Evolutionary conservation across 1,139 yeast species (phyloP).

Genomic region (Diutina siamensis): DNA sequence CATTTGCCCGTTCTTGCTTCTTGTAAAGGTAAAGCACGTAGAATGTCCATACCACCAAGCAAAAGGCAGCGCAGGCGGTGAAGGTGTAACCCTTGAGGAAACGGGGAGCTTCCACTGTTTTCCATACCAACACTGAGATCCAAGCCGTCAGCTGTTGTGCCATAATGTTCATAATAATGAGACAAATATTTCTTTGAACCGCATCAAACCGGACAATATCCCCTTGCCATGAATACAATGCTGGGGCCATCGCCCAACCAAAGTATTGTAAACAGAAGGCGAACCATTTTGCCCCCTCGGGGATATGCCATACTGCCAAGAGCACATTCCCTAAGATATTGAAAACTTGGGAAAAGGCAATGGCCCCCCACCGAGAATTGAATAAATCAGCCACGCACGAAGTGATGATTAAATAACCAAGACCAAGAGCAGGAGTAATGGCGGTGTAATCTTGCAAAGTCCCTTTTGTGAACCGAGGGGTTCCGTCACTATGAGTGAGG

Average conservation of each 20-base stretch:
- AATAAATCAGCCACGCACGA: not conserved
- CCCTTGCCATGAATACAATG: conserved; percentile 33
- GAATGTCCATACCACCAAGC: not conserved
- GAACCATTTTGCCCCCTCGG: conserved; percentile 36
- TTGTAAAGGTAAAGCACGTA: conserved; percentile 47
- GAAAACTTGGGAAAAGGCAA: conserved; percentile 11
- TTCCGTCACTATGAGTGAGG: conserved; percentile 14
- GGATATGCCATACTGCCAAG: conserved; percentile 36
- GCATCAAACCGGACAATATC: conserved; percentile 35
- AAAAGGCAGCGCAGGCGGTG: conserved; percentile 15
- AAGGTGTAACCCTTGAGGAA: conserved; percentile 28
- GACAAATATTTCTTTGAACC: conserved; percentile 30
- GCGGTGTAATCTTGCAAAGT: not conserved
- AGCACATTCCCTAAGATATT: conserved; percentile 23
- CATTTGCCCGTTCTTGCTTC: conserved; percentile 39
- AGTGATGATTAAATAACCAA: not conserved
- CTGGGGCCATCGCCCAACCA: conserved; percentile 43
- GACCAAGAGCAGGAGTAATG: conserved; percentile 4
- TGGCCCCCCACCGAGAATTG: conserved; percentile 1
- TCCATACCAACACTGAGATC: conserved; percentile 28
- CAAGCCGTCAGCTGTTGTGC: conserved; percentile 36
- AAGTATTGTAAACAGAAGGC: conserved; percentile 35
- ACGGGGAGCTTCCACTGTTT: conserved; percentile 32
- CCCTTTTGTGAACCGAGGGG: conserved; percentile 2
- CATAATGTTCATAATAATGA: conserved; percentile 32